Percentiles rank a stretch among this genome's conserved stretches.
These are phyloP conservation scores for Lupinus albus DNA, from an alignment of 306 rosid species.

Conservation along the genomic window DNA sequence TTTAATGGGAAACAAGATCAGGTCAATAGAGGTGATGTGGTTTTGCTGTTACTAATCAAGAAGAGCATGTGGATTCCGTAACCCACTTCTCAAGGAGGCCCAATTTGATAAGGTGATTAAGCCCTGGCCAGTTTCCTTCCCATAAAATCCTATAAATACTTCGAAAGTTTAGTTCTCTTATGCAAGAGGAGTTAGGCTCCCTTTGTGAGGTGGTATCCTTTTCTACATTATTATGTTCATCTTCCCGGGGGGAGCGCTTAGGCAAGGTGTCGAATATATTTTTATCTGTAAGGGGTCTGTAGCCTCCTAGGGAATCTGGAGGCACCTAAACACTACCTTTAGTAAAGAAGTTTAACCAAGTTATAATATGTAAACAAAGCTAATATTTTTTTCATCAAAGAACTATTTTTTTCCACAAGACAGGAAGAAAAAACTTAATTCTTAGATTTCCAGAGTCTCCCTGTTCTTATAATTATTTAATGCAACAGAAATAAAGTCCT, in stretches of 20 bases:
- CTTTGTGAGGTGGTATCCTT: slow-evolving; percentile 14
- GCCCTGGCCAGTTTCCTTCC: neutral
- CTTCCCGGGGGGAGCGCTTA: slow-evolving; percentile 4
- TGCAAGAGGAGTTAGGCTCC: neutral
- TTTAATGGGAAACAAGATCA: neutral
- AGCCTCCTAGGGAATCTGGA: slow-evolving; percentile 8
- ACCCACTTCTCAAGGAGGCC: neutral
- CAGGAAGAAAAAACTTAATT: slow-evolving; percentile 16
- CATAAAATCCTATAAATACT: neutral
- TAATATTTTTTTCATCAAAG: slow-evolving; percentile 27
- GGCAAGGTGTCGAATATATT: neutral
- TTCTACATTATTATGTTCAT: neutral
- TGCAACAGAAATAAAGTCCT: slow-evolving; percentile 10
- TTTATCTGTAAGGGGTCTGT: slow-evolving; percentile 25
- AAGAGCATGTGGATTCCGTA: neutral
- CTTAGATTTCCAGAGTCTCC: slow-evolving; percentile 24
- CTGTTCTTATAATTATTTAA: slow-evolving; percentile 4
- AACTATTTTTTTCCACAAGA: slow-evolving; percentile 8
- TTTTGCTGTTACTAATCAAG: neutral
- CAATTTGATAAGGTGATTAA: neutral
- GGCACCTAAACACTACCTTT: slow-evolving; percentile 2
- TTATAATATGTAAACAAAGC: slow-evolving; percentile 12
- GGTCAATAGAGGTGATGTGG: neutral
- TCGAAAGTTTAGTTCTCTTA: neutral
- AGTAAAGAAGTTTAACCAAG: neutral